phyloP scores from a whole-genome alignment of 2,329 filamentous ascomycete species.

The Aspergillus pseudoglaucus region DNA sequence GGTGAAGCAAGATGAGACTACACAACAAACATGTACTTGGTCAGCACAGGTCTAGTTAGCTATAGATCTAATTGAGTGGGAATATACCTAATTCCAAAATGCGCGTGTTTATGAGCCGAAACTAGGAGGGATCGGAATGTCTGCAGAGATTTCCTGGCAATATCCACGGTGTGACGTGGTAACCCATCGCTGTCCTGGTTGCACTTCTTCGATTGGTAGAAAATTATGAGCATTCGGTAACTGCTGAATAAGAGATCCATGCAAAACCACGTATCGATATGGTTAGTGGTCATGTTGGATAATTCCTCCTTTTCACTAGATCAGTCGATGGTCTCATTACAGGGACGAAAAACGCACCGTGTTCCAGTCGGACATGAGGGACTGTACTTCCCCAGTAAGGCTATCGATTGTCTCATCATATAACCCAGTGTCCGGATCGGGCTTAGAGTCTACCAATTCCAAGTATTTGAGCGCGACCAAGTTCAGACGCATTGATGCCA shows the following conservation, averaged over 20 bases:
- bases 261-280: conserved; percentile 12
- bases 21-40: background rate
- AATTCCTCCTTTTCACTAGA: conserved; percentile 8
- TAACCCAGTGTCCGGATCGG: background rate
- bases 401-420: conserved; percentile 7
- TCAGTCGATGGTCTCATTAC: background rate
- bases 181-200: conserved; percentile 1
- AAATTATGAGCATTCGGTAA: conserved; percentile 16
- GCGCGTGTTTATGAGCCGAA: conserved; percentile 1
- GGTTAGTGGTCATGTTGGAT: conserved; percentile 5
- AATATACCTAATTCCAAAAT: conserved; percentile 7
- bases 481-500: conserved; percentile 12
- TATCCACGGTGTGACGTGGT: conserved; percentile 7
- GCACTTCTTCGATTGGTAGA: conserved; percentile 11
- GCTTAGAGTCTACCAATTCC: conserved; percentile 2
- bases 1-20: conserved; percentile 11
- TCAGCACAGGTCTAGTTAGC: background rate
- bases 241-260: conserved; percentile 13
- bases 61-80: background rate
- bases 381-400: conserved; percentile 9
- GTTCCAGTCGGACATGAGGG: conserved; percentile 10
- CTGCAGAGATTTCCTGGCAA: conserved; percentile 4
- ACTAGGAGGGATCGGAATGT: conserved; percentile 1
- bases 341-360: conserved; percentile 2
- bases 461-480: conserved; percentile 9